These are phyloP conservation scores for Dryadomyces sulphureus DNA, from an alignment of 2,329 filamentous ascomycete species.

Conservation along the genomic window DNA sequence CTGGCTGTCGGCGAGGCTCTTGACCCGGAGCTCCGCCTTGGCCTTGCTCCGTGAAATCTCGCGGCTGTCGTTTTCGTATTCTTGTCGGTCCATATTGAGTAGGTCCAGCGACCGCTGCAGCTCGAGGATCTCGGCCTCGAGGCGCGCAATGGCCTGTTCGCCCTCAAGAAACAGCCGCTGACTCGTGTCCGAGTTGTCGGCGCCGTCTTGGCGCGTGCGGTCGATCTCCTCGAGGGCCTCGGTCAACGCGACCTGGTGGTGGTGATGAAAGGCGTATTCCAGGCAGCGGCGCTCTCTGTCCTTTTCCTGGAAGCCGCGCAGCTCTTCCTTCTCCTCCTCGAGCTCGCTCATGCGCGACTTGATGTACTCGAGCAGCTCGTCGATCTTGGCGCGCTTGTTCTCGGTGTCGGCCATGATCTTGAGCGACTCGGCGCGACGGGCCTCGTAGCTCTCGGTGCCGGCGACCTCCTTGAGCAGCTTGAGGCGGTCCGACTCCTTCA, in stretches of 20 bases:
- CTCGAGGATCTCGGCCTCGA: conserved; percentile 68
- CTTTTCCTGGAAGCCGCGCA: conserved; percentile 87
- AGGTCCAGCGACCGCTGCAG: conserved; percentile 74
- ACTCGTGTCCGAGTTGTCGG: conserved; percentile 72
- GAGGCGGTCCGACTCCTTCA: conserved; percentile 89
- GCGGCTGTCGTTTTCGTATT: conserved; percentile 79
- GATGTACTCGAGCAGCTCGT: conserved; percentile 82
- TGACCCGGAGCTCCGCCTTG: conserved; percentile 73
- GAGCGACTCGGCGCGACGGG: conserved; percentile 74
- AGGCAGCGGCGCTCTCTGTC: conserved; percentile 83
- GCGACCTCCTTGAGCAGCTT: conserved; percentile 95
- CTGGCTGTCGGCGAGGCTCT: conserved; percentile 70
- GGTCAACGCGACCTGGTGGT: conserved; percentile 69
- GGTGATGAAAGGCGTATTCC: conserved; percentile 87
- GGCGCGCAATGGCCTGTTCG: conserved; percentile 61
- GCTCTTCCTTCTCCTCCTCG: conserved; percentile 93
- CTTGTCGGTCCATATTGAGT: conserved; percentile 67
- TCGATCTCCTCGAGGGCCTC: conserved; percentile 72
- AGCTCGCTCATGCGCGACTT: conserved; percentile 78
- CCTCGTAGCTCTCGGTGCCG: conserved; percentile 93
- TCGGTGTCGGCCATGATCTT: conserved; percentile 97
- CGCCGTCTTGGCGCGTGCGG: conserved; percentile 62
- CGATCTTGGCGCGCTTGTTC: conserved; percentile 87
- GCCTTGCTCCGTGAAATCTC: conserved; percentile 68
- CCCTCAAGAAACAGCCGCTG: conserved; percentile 61